phyloP scores from a whole-genome alignment of 139 green algal species.

The Asterochloris erici region DNA sequence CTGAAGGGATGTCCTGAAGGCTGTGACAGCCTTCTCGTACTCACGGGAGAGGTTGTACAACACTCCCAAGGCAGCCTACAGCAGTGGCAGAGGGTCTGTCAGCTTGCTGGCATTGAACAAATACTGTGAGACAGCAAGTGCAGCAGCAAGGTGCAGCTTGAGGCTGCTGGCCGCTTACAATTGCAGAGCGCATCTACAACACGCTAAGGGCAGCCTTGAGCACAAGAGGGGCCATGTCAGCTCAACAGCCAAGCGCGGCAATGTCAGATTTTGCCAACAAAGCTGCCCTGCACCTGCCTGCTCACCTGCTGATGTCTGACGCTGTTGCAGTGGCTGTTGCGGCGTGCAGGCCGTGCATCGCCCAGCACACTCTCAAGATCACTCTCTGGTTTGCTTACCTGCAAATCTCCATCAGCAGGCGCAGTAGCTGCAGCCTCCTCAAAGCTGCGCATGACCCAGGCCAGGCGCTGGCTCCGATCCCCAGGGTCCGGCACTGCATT shows the following conservation, averaged over 20 bases:
- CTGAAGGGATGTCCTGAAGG: slow-evolving; percentile 69
- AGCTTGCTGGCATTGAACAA: too few species aligned
- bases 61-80: slow-evolving; percentile 78
- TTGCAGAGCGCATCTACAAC: neutral
- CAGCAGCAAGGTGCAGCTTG: neutral
- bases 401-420: slow-evolving; percentile 75
- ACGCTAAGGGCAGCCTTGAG: too few species aligned
- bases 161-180: neutral
- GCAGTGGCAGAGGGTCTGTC: neutral
- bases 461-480: slow-evolving; percentile 55
- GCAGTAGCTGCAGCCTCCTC: slow-evolving; percentile 23
- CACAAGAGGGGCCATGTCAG: too few species aligned
- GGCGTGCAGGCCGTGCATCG: neutral
- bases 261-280: too few species aligned
- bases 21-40: slow-evolving; percentile 73
- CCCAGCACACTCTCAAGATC: neutral
- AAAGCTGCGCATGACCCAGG: slow-evolving; percentile 36
- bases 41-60: slow-evolving; percentile 83
- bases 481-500: slow-evolving; percentile 23
- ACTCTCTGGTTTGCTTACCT: slow-evolving; percentile 25
- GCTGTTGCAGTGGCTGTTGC: neutral
- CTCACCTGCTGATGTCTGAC: too few species aligned
- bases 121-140: neutral
- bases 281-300: too few species aligned
- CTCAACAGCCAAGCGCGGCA: too few species aligned